Percentiles rank a stretch among this genome's conserved stretches.
Conservation (phyloP, 345 rosid genomes). For the Fremontodendron californicum region DNA sequence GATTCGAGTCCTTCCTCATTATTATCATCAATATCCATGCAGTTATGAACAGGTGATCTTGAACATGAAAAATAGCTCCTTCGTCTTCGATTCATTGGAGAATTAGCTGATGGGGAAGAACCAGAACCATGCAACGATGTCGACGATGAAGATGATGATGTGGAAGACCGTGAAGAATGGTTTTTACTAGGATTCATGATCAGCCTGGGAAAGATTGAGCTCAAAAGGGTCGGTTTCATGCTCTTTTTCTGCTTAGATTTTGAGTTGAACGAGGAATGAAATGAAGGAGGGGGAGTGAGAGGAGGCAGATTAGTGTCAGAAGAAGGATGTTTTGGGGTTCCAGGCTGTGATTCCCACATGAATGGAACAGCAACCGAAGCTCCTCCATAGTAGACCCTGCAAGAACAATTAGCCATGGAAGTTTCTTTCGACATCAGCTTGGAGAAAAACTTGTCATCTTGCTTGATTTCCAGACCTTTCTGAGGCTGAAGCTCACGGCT, state of each 20-base stretch:
- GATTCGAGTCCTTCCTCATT: conserved; percentile 7
- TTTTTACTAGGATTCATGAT: conserved; percentile 11
- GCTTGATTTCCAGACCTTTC: conserved; percentile 30
- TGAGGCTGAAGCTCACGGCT: conserved; percentile 1
- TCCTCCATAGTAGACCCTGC: conserved; percentile 66
- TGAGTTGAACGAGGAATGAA: conserved; percentile 24
- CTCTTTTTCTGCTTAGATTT: conserved; percentile 21
- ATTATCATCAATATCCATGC: conserved; percentile 3
- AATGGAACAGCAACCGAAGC: conserved; percentile 58
- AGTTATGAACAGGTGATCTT: conserved; percentile 19
- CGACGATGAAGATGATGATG: conserved; percentile 33
- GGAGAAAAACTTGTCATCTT: conserved; percentile 45
- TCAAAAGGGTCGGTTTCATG: conserved; percentile 23
- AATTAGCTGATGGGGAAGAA: background rate
- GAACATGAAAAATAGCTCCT: conserved; percentile 25
- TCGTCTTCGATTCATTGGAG: conserved; percentile 17
- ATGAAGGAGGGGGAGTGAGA: conserved; percentile 56
- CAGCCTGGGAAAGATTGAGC: conserved; percentile 9
- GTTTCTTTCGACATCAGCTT: conserved; percentile 60
- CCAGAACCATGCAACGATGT: conserved; percentile 27
- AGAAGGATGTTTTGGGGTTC: conserved; percentile 59
- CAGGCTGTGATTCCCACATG: conserved; percentile 77
- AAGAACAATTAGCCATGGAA: conserved; percentile 51
- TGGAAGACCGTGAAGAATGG: conserved; percentile 35
- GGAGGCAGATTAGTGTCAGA: conserved; percentile 37